Evolutionary conservation across 75 land plant species (phyloP).

Genomic region (Azolla pinnata): DNA sequence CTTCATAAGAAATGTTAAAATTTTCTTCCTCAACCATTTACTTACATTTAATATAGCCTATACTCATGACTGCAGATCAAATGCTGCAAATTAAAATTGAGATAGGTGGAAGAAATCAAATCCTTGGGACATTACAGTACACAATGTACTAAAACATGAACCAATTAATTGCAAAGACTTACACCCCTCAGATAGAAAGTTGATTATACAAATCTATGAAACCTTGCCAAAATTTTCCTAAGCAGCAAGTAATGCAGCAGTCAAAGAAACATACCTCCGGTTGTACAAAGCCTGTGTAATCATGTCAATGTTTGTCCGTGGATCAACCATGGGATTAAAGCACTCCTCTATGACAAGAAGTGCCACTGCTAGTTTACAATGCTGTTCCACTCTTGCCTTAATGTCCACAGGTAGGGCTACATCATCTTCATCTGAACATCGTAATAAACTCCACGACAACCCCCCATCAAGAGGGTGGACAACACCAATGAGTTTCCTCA

Average conservation of each 20-base stretch:
- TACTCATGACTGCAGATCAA: no score
- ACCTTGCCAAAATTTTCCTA: not conserved
- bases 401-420: conserved; percentile 33
- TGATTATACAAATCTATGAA: no score
- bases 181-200: no score
- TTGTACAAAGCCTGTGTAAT: conserved; percentile 70
- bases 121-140: not conserved
- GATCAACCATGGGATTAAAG: conserved; percentile 70
- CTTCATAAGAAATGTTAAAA: no score
- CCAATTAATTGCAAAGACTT: no score
- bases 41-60: no score
- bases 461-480: conserved; percentile 44
- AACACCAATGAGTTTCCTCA: conserved; percentile 45
- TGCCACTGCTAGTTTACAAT: conserved; percentile 58
- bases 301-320: conserved; percentile 68
- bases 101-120: not conserved
- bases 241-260: not conserved
- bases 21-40: no score
- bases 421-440: conserved; percentile 32
- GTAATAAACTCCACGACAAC: conserved; percentile 45
- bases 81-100: not conserved
- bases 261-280: conserved; percentile 42
- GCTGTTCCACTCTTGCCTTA: conserved; percentile 52
- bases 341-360: conserved; percentile 72
- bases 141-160: not conserved